Base-by-base conservation (phyloP, 1,284 basidiomycete genomes). In the Apiotrichum laibachii region DNA sequence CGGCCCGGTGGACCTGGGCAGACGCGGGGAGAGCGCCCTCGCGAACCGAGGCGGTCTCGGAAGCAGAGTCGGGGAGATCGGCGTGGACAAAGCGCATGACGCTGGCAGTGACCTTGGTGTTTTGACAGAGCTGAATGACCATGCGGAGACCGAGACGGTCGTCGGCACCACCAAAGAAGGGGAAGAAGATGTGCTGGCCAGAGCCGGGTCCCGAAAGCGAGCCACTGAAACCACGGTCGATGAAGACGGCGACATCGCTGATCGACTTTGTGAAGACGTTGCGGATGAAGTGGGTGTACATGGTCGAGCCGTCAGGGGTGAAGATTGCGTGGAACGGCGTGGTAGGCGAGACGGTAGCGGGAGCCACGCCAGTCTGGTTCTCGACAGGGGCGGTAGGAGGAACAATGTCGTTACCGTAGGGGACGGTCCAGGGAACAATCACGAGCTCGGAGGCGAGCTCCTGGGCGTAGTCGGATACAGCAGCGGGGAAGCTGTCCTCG, bases 131-230 rank as follows among this genome's bases (percentile, higher is more conserved):
- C 76, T 93, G 90, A 13, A 89, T 84, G 11, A 90, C 82, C 67
- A 94, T 85, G 40, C 83, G 79, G 26, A 96, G 80, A 0, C 91
- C 90, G 11, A 90, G 82, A 2, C 93, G 85, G 71, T 96, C 93
- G 75, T 97, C 93, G 0, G 90, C 87, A 0, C 93, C 93, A 52
- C 92, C 93, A 72, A 92, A 88, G 83, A 95, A 96, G 0, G 90
- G 88, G 42, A 95, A 75, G 79, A 93, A 87, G 53, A 93, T 76
- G 66, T 90, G 89, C 65, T 86, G 84, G 37, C 76, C 70, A 48
- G 69, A 62, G 2, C 73, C 75, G 11, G 59, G 61, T 11, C 70
- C 68, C 12, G 63, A 56, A 22, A 67, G 68, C 55, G 73, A 37
- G 22, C 70, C 68, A 47, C 80, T 78, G 57, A 82, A 80, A 8